Evolutionary conservation across 768 basidiomycete species (phyloP).

Genomic region (Coprinopsis marcescibilis): DNA sequence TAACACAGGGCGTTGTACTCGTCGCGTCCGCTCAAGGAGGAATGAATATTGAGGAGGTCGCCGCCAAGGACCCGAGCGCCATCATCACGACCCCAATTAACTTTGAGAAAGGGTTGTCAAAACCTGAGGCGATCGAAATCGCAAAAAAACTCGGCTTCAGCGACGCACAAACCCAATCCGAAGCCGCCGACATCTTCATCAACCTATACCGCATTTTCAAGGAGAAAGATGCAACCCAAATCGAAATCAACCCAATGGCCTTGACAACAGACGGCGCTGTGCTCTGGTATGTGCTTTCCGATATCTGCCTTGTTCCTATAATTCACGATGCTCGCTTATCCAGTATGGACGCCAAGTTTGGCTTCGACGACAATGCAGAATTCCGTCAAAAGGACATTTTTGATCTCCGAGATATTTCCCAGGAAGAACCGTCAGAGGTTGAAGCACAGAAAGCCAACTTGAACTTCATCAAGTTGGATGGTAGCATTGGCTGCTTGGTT

Average conservation of each 20-base stretch:
- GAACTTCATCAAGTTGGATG: conserved; percentile 99
- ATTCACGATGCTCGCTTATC: conserved; percentile 1
- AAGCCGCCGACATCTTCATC: conserved; percentile 91
- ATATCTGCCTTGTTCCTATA: neutral
- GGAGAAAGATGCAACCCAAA: conserved; percentile 98
- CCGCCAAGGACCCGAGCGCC: conserved; percentile 87
- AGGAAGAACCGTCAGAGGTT: conserved; percentile 97
- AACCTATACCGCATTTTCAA: conserved; percentile 96
- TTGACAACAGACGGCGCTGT: conserved; percentile 88
- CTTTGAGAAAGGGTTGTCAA: conserved; percentile 74
- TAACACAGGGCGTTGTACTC: conserved; percentile 81
- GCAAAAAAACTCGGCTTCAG: conserved; percentile 93
- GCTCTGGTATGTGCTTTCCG: conserved; percentile 63
- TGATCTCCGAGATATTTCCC: conserved; percentile 81
- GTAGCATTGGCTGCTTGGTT: conserved; percentile 93
- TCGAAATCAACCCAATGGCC: conserved; percentile 98
- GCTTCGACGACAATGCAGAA: conserved; percentile 99
- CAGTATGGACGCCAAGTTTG: conserved; percentile 99
- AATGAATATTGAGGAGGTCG: conserved; percentile 99
- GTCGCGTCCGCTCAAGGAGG: conserved; percentile 94
- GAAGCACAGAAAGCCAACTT: conserved; percentile 94
- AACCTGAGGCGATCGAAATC: conserved; percentile 62
- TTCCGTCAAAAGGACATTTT: conserved; percentile 95
- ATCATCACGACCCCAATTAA: conserved; percentile 95
- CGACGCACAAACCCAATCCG: conserved; percentile 57